Evolutionary conservation across 208 protist genomes (phyloP).

Genomic region (Trypanosoma boissoni): DNA sequence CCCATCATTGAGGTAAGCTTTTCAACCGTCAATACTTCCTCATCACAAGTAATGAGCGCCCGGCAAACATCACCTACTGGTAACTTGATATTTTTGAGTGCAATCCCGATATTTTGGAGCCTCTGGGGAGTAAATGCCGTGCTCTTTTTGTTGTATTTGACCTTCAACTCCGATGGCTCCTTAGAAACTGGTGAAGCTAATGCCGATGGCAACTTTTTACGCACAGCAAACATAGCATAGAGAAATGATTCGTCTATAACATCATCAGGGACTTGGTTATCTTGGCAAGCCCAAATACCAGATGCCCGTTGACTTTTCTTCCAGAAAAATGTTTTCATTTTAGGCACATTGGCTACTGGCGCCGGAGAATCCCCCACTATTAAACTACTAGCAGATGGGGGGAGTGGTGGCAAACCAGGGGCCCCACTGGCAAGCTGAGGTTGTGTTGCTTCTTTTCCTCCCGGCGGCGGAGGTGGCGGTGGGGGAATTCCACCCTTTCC

Average conservation of each 20-base stretch:
- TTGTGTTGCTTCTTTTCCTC: constrained; percentile 15
- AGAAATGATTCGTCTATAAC: constrained; percentile 65
- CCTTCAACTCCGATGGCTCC: constrained; percentile 20
- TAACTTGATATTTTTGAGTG: constrained; percentile 60
- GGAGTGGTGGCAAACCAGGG: neutral
- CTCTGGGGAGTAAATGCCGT: constrained; percentile 53
- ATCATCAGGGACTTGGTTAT: constrained; percentile 19
- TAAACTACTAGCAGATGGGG: constrained; percentile 4
- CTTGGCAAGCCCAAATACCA: constrained; percentile 54
- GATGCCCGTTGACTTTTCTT: constrained; percentile 58
- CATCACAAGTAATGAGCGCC: constrained; percentile 59
- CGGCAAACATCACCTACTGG: constrained; percentile 39
- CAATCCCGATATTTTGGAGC: constrained; percentile 75
- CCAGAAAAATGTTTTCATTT: constrained; percentile 83
- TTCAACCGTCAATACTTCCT: constrained; percentile 35
- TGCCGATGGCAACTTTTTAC: constrained; percentile 26
- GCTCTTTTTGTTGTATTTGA: constrained; percentile 24
- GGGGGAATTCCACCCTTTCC: neutral
- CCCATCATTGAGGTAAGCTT: constrained; percentile 38
- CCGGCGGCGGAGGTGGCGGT: constrained; percentile 22
- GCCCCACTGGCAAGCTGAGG: constrained; percentile 18
- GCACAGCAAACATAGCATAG: constrained; percentile 49
- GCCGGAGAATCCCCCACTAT: constrained; percentile 13
- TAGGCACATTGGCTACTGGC: constrained; percentile 34
- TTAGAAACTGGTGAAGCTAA: constrained; percentile 12